Evolutionary conservation across 768 basidiomycete species (phyloP).

Genomic region (Russula griseocarnosa): DNA sequence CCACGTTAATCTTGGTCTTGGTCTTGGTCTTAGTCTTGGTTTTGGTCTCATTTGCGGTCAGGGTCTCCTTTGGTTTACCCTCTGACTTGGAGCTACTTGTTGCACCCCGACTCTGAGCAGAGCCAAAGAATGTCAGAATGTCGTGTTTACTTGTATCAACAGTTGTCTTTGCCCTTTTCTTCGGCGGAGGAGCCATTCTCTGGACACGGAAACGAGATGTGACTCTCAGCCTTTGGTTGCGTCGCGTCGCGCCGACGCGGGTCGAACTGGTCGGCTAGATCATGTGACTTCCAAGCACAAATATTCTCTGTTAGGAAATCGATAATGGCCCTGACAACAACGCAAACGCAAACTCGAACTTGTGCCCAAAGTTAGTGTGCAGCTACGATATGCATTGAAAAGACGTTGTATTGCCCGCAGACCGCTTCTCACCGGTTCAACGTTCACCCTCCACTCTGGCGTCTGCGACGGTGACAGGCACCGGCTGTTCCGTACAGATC

Average conservation of each 20-base stretch:
- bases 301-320: too few species aligned
- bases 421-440: too few species aligned
- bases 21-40: too few species aligned
- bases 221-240: not conserved
- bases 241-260: slow-evolving; percentile 3
- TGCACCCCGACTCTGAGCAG: not conserved
- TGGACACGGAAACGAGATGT: not conserved
- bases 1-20: slow-evolving; percentile 14
- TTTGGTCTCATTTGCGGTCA: not conserved
- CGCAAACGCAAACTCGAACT: too few species aligned
- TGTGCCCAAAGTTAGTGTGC: too few species aligned
- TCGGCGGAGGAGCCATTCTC: slow-evolving; percentile 13
- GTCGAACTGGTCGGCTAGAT: not conserved
- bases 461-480: too few species aligned
- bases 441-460: too few species aligned
- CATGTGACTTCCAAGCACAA: not conserved
- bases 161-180: slow-evolving; percentile 9
- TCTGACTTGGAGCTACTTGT: slow-evolving; percentile 7
- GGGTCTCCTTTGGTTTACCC: slow-evolving; percentile 28
- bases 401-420: too few species aligned
- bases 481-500: too few species aligned
- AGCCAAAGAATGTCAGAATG: slow-evolving; percentile 20
- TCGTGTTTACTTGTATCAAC: slow-evolving; percentile 14
- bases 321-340: too few species aligned
- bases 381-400: too few species aligned